Percentiles rank a stretch among this genome's conserved stretches.
These are phyloP conservation scores for Colletotrichum sansevieriae DNA, from an alignment of 2,329 filamentous ascomycete genomes.

Conservation along the genomic window DNA sequence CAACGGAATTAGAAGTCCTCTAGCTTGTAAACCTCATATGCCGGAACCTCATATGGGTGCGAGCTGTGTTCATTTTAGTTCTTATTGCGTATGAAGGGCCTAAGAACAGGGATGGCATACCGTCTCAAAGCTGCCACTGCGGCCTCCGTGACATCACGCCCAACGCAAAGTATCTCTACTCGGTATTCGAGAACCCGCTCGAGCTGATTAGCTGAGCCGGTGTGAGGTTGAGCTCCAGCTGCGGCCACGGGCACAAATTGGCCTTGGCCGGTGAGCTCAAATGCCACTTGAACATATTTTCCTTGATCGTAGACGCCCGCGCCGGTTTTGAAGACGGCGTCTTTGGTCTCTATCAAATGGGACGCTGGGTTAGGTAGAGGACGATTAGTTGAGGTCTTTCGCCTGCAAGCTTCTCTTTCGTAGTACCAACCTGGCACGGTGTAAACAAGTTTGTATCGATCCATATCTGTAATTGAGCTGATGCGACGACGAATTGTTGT, in stretches of 20 bases:
- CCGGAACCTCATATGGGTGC: constrained; percentile 47
- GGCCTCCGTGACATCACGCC: constrained; percentile 54
- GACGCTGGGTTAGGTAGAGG: too few species aligned
- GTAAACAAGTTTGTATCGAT: constrained; percentile 31
- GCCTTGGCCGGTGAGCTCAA: constrained; percentile 54
- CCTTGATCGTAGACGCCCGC: constrained; percentile 46
- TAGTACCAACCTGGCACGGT: constrained; percentile 31
- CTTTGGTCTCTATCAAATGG: constrained; percentile 35
- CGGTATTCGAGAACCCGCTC: constrained; percentile 61
- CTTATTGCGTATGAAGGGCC: not conserved
- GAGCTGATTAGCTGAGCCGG: constrained; percentile 58
- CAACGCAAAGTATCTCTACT: constrained; percentile 62
- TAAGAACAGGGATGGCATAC: constrained; percentile 46
- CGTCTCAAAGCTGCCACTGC: constrained; percentile 63
- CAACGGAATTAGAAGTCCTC: constrained; percentile 43
- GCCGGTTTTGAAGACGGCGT: constrained; percentile 45
- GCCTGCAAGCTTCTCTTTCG: too few species aligned
- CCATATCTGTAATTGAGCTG: too few species aligned
- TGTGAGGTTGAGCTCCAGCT: constrained; percentile 59
- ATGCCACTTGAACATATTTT: constrained; percentile 47
- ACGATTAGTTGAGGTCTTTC: too few species aligned
- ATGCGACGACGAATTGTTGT: too few species aligned
- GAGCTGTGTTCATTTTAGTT: constrained; percentile 38
- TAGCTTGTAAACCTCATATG: constrained; percentile 48
- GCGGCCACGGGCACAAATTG: constrained; percentile 60